These are phyloP conservation scores for Vaccinium corymbosum DNA, from an alignment of 148 eudicot genomes.

Conservation along the genomic window DNA sequence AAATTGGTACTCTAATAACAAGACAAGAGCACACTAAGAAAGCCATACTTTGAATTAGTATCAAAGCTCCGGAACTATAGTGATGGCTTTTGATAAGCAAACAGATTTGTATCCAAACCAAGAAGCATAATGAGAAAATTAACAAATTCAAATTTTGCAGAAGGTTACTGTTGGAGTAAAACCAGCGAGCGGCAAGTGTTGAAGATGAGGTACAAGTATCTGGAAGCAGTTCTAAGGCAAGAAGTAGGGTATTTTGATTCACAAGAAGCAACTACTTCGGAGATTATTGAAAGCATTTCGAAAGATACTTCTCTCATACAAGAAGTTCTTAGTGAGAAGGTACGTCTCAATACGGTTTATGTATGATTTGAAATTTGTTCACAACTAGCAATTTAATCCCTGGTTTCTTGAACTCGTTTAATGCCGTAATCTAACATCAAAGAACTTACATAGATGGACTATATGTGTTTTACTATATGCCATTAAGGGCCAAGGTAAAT, in stretches of 20 bases:
- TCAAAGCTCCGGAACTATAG: too few species aligned
- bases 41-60: too few species aligned
- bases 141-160: slow-evolving; percentile 26
- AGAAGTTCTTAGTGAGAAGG: slow-evolving; percentile 94
- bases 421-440: too few species aligned
- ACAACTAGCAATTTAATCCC: not conserved
- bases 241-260: slow-evolving; percentile 95
- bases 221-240: slow-evolving; percentile 86
- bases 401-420: not conserved
- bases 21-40: slow-evolving; percentile 3
- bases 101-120: not conserved
- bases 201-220: slow-evolving; percentile 70
- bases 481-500: too few species aligned
- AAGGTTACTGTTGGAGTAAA: slow-evolving; percentile 96
- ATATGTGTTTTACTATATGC: too few species aligned
- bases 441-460: too few species aligned
- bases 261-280: slow-evolving; percentile 92
- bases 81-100: not conserved
- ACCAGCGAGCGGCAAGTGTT: slow-evolving; percentile 83
- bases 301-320: slow-evolving; percentile 81
- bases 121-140: not conserved
- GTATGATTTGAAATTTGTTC: not conserved
- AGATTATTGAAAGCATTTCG: slow-evolving; percentile 69
- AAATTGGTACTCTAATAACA: not conserved
- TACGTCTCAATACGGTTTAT: slow-evolving; percentile 7